Evolutionary conservation across 352 stramenopile genomes (phyloP), one percentile per base, ranked within the genome.

Genomic region (Peronospora belbahrii): DNA sequence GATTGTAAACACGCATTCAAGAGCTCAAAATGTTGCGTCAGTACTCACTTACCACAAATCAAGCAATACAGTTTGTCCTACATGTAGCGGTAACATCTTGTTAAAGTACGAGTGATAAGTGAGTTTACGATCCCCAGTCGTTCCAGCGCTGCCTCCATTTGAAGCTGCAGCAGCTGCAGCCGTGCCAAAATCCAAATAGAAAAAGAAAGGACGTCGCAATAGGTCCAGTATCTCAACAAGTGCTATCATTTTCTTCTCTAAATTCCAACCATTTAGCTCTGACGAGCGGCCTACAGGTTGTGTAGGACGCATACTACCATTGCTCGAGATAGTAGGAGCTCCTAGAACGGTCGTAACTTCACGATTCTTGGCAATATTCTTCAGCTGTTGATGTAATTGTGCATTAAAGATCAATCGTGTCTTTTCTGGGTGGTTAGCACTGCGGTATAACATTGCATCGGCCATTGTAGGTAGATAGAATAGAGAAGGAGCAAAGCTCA

Each of bases 161-260:
- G 42, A 37, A 9, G 62, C 41, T 43, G 60, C 52, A 15, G 56
- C 42, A 5, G 54, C 54, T 22, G 52, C 56, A 20, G 48, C 42
- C 4, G 57, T 67, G 42, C 65, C 74, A 34, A 77, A 86, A 49
- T 89, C 81, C 33, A 69, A 49, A 44, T 90, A 92, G 38, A 86
- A 77, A 52, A 92, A 92, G 59, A 67, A 83, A 1, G 81, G 74
- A 1, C 63, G 61, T 8, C 83, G 70, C 15, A 92, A 56, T 40
- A 87, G 60, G 15, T 73, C 62, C 17, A 79, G 72, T 19, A 76
- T 35, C 31, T 92, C 81, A 3, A 59, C 58, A 5, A 92, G 57
- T 28, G 71, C 42, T 38, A 74, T 40, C 56, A 88, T 76, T 52
- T 92, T 89, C 54, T 83, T 83, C 56, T 92, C 81, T 22, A 88